These are phyloP conservation scores for Cyclocybe aegerita DNA, from an alignment of 768 basidiomycete species.

Conservation along the genomic window DNA sequence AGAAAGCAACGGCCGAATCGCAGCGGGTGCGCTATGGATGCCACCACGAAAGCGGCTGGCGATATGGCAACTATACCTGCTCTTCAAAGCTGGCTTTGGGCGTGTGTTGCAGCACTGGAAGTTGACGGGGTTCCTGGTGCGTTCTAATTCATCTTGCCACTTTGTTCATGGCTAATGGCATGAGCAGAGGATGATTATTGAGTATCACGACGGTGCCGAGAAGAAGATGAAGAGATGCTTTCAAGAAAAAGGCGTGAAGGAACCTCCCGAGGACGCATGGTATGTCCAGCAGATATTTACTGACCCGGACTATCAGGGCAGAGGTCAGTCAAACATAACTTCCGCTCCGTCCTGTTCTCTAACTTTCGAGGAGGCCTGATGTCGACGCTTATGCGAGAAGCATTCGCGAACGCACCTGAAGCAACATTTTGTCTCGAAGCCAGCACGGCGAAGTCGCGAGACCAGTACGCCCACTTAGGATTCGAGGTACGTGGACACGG, in stretches of 20 bases:
- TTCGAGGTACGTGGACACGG: constrained; percentile 21
- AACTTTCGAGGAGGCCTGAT: constrained; percentile 19
- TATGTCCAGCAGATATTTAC: constrained; percentile 27
- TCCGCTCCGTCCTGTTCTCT: background rate
- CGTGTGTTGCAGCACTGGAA: constrained; percentile 20
- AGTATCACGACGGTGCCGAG: constrained; percentile 18
- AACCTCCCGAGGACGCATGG: constrained; percentile 24
- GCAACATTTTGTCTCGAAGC: constrained; percentile 26
- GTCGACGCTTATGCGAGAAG: constrained; percentile 28
- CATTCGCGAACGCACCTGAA: constrained; percentile 20
- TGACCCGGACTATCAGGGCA: constrained; percentile 25
- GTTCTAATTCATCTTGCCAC: background rate
- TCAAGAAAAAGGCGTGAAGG: constrained; percentile 13
- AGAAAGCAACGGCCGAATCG: constrained; percentile 15
- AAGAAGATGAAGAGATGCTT: constrained; percentile 17
- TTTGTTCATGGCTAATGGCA: background rate
- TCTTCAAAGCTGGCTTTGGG: constrained; percentile 17
- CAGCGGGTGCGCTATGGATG: constrained; percentile 24
- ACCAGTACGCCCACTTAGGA: constrained; percentile 29
- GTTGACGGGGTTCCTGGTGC: constrained; percentile 15
- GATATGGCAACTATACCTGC: constrained; percentile 17
- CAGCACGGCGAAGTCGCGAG: constrained; percentile 24
- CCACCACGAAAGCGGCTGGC: constrained; percentile 24
- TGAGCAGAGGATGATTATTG: constrained; percentile 19
- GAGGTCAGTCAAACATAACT: constrained; percentile 16